Conservation (phyloP, 2,329 filamentous ascomycete species). For the Penicillium olsonii region DNA sequence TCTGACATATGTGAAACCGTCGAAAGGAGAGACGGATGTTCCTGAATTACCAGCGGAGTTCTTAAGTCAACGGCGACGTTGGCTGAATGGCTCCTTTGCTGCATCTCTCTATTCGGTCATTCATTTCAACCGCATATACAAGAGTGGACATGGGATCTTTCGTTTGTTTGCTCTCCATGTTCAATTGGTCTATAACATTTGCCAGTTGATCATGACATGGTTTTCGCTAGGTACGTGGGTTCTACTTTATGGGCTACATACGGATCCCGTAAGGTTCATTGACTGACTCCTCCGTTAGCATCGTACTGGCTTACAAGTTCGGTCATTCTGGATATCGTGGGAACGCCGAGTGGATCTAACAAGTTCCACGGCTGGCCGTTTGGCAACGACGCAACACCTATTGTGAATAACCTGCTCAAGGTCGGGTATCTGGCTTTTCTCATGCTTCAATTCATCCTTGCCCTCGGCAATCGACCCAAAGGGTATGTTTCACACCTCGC, state of each 20-base stretch:
- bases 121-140: conserved; percentile 97
- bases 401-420: conserved; percentile 84
- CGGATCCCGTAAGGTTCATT: too few relatives aligned
- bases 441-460: conserved; percentile 89
- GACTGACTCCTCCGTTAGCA: conserved; percentile 54
- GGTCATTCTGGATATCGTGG: conserved; percentile 95
- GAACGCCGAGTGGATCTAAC: conserved; percentile 60
- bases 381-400: conserved; percentile 77
- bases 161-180: conserved; percentile 97
- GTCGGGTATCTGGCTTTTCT: conserved; percentile 88
- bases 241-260: too few relatives aligned
- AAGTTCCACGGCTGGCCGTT: conserved; percentile 77
- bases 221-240: conserved; percentile 60
- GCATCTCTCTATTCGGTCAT: conserved; percentile 92
- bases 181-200: conserved; percentile 88
- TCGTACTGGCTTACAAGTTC: conserved; percentile 97
- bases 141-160: conserved; percentile 89
- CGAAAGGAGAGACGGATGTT: conserved; percentile 97
- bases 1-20: conserved; percentile 93
- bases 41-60: conserved; percentile 93
- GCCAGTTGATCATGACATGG: conserved; percentile 85
- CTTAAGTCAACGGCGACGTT: conserved; percentile 92
- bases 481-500: conserved; percentile 44
- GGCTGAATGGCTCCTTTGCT: conserved; percentile 97
- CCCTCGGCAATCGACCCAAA: conserved; percentile 92